Conservation (phyloP, 2,329 filamentous ascomycete genomes). For the Lachnellula hyalina region DNA sequence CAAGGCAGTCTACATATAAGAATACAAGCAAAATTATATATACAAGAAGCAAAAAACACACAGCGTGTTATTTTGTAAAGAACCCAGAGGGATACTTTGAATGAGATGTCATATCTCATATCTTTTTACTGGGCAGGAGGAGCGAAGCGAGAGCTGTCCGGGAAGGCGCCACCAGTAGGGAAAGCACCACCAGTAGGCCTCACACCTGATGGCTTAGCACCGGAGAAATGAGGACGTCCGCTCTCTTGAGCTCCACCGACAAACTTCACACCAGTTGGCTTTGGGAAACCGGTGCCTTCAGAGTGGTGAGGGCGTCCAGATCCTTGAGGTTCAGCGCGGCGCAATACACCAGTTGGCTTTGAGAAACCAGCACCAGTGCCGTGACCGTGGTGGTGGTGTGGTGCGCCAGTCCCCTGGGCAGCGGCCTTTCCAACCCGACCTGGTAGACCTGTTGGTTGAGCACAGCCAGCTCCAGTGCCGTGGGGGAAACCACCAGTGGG, state of each 20-base stretch:
- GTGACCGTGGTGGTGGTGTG: neutral
- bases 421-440: no score
- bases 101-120: no score
- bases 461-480: neutral
- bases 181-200: neutral
- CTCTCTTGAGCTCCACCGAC: neutral
- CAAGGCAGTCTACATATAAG: no score
- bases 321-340: neutral
- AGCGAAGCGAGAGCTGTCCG: no score
- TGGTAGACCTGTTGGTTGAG: neutral
- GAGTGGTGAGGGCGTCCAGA: neutral
- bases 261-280: neutral
- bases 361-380: neutral
- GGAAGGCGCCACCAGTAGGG: neutral
- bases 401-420: neutral
- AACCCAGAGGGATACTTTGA: no score
- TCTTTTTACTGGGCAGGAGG: no score
- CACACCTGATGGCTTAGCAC: neutral
- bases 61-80: no score
- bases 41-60: no score
- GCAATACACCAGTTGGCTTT: neutral
- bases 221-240: neutral
- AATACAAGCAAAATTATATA: no score
- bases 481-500: neutral
- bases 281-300: neutral